Conservation (phyloP, 345 rosid genomes). For the Schrenkiella parvula region DNA sequence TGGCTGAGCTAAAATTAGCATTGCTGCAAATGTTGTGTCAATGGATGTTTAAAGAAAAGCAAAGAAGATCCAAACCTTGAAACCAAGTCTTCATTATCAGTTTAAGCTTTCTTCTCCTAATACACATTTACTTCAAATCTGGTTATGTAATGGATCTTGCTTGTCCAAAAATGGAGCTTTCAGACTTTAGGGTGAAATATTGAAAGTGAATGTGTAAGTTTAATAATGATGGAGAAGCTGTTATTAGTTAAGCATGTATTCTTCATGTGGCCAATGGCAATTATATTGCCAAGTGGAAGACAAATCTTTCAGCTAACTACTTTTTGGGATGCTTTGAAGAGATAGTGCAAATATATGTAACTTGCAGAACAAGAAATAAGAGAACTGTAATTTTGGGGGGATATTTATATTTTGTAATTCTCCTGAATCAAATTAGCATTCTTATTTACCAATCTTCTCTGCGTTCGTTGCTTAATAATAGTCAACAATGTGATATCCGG, state of each 20-base stretch:
- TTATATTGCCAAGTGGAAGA: neutral
- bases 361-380: neutral
- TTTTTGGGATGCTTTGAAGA: neutral
- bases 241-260: neutral
- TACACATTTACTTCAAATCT: neutral
- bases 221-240: neutral
- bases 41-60: neutral
- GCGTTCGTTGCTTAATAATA: too few species aligned
- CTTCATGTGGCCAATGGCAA: neutral
- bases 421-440: too few species aligned
- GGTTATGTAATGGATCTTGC: neutral
- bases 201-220: too few species aligned
- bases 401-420: too few species aligned
- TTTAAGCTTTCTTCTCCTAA: neutral
- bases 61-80: neutral
- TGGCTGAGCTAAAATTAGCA: slow-evolving; percentile 27
- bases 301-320: neutral
- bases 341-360: neutral
- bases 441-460: too few species aligned
- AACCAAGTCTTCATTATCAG: neutral
- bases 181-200: too few species aligned
- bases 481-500: too few species aligned
- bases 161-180: neutral
- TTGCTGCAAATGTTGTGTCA: neutral
- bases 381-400: too few species aligned